Conservation (phyloP, 192 early-diverging fungal genomes). For the Umbelopsis sp. region DNA sequence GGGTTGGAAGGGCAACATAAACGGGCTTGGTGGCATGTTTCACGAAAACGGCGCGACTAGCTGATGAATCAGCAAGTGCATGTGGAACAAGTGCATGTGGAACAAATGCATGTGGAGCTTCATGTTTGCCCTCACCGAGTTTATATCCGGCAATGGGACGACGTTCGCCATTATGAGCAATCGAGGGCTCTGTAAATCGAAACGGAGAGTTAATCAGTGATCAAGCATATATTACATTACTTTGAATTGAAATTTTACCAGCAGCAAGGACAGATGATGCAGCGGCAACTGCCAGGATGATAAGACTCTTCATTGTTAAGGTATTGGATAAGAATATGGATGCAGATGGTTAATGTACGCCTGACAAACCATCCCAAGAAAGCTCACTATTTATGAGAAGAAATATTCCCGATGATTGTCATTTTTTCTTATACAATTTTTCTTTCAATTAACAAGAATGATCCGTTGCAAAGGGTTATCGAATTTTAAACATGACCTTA, state of each 20-base stretch:
- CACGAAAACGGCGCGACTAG: too few relatives aligned
- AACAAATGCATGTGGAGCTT: too few relatives aligned
- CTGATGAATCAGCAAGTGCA: too few relatives aligned
- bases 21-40: too few relatives aligned
- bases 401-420: slow-evolving; percentile 10
- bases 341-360: slow-evolving; percentile 1
- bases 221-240: neutral
- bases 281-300: neutral
- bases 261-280: neutral
- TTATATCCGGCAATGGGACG: too few relatives aligned
- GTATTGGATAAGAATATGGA: neutral
- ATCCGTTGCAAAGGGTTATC: neutral
- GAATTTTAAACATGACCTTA: slow-evolving; percentile 19
- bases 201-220: too few relatives aligned
- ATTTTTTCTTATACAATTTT: neutral
- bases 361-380: neutral
- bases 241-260: neutral
- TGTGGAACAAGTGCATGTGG: too few relatives aligned
- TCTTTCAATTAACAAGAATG: slow-evolving; percentile 5
- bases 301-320: neutral
- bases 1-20: too few relatives aligned
- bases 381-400: slow-evolving; percentile 7
- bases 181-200: too few relatives aligned
- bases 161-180: too few relatives aligned
- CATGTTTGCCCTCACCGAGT: too few relatives aligned